Evolutionary conservation across 345 rosid genomes (phyloP), one percentile per base, ranked within the genome.

Genomic region (Lepidium didymum): DNA sequence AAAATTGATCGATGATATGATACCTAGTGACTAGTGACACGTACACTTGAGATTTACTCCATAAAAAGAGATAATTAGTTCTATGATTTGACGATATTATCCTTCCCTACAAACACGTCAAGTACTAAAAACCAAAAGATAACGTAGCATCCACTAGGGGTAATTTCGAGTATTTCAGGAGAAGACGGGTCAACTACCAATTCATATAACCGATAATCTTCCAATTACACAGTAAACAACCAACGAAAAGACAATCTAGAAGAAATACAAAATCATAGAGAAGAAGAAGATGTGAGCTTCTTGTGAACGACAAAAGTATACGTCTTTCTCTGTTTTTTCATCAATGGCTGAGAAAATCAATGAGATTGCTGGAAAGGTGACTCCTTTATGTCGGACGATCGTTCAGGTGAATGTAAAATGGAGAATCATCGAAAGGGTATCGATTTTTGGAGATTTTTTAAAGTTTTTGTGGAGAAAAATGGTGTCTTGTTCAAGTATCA

Each of bases 391-490:
- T 65, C 76, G 83, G 57, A 88, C 68, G 53, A 67, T 81, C 29
- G 85, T 80, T 42, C 87, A 68, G n/a, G 84, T 78, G 27, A 79
- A 84, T 45, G 21, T 81, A 15, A 84, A 75, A 75, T 79, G 91
- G 90, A 86, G 83, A 34, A 29, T 88, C 40, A 47, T 82, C 14
- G 84, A 83, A n/a, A 78, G 67, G 36, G 92, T 83, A 4, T 78
- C 94, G 2, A 72, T 82, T 46, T 82, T 94, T 40, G 77, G 91
- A 21, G 84, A 85, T 35, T 70, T 94, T 43, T 85, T 87, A 47
- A 82, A 79, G 75, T 81, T 81, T 67, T 31, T 94, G 23, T 94
- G 96, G 99, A 88, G 85, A 42, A 85, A 85, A 47, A 75, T 94
- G 19, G 75, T 94, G n/a, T 80, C 82, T 66, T 90, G 99, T 64